phyloP scores from a whole-genome alignment of 2,329 filamentous ascomycete genomes.

The Mycocentrospora acerina region DNA sequence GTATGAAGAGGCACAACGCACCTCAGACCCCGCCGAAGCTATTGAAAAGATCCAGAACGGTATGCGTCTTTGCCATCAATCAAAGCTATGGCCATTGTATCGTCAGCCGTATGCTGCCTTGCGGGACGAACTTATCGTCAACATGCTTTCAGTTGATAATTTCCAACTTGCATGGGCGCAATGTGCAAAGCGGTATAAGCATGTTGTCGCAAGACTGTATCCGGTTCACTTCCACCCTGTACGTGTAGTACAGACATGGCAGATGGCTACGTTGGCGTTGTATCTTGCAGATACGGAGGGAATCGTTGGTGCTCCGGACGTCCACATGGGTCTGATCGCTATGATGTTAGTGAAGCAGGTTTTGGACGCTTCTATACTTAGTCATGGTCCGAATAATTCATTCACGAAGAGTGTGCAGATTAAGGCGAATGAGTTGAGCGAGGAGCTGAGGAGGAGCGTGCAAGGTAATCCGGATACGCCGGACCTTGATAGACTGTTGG shows the following conservation, averaged over 20 bases:
- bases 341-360: conserved; percentile 48
- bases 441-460: conserved; percentile 20
- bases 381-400: conserved; percentile 46
- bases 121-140: conserved; percentile 55
- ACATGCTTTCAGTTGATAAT: conserved; percentile 46
- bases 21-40: conserved; percentile 29
- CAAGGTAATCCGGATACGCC: conserved; percentile 19
- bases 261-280: conserved; percentile 41
- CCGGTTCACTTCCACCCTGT: conserved; percentile 54
- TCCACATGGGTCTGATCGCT: conserved; percentile 47
- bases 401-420: conserved; percentile 44
- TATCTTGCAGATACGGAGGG: conserved; percentile 31
- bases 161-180: conserved; percentile 55
- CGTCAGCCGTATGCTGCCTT: conserved; percentile 58
- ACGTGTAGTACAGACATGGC: conserved; percentile 53
- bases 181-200: conserved; percentile 53
- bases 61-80: conserved; percentile 45
- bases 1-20: conserved; percentile 26
- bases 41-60: conserved; percentile 40
- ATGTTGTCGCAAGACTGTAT: conserved; percentile 55
- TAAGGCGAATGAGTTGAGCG: conserved; percentile 40
- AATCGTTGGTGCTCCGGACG: conserved; percentile 27
- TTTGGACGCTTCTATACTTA: conserved; percentile 40
- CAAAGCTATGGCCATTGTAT: conserved; percentile 49
- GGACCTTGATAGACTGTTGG: conserved; percentile 25